Base-by-base conservation (phyloP, 2,329 filamentous ascomycete genomes). In the Aspergillus tubingensis region DNA sequence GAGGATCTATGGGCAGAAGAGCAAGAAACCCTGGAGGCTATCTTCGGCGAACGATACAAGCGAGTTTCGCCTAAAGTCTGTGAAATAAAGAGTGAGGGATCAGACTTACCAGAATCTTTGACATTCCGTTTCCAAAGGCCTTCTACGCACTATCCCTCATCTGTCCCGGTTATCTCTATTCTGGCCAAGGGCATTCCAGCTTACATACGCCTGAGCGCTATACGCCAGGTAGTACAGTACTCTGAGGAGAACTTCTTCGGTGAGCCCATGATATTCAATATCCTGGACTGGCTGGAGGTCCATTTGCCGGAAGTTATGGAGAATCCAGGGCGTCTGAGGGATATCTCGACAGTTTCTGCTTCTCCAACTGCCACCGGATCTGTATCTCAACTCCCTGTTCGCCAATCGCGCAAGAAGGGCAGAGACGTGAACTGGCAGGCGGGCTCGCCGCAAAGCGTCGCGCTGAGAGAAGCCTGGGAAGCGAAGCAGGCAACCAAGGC, bases 211-310 rank as follows among this genome's bases (percentile, higher is more conserved):
- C 82, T 99, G 10, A 96, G 92, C 70, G 88, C 96, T 39, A 86
- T 95, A 68, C 89, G 91, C 67, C 88, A 90, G 75, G 87, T 89
- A 1, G 80, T 97, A 5, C 81, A 85, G 4, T 87, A 94, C 71
- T 88, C 92, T 2, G 80, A 86, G 53, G 83, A 88, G 53, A 86
- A 87, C 27, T 83, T 96, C 30, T 79, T 88, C 13, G 94, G 92
- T 23, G 92, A 96, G 71, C 91, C 92, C 41, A 96, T 96, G 89
- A 85, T 97, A 11, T 98, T 93, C 76, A 91, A 91, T 65, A 83
- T 96, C 11, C 85, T 94, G 55, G 93, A 96, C 76, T 98, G 94
- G 93, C 79, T 98, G 3, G 93, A 98, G 73, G 86, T 90, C 64
- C 88, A 92, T 66, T 87, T 96, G 63, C 89, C 91, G 60, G 78